Percentiles rank a stretch among this genome's conserved stretches.
These are phyloP conservation scores for Solanum ahanhuiri DNA, from an alignment of 257 asterid genomes.

Conservation along the genomic window DNA sequence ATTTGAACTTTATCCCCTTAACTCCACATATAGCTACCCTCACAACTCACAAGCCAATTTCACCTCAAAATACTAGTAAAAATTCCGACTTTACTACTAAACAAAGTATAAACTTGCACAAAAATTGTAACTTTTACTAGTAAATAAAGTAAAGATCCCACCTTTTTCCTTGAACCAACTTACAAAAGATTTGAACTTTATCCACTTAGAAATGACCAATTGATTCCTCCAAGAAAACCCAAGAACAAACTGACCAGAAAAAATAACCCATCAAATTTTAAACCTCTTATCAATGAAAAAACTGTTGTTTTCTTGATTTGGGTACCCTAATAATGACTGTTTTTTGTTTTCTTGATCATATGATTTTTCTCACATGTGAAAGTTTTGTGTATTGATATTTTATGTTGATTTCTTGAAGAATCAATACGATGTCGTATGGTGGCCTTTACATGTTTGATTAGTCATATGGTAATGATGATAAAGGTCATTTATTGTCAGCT, in stretches of 20 bases:
- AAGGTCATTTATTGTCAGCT: background rate
- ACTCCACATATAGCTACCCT: slow-evolving; percentile 49
- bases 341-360: background rate
- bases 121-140: background rate
- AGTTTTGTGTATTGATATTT: background rate
- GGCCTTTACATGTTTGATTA: background rate
- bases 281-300: background rate
- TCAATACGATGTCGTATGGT: background rate
- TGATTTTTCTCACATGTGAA: background rate
- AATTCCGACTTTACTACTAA: background rate
- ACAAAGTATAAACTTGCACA: background rate
- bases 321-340: background rate
- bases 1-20: background rate
- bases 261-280: background rate
- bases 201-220: background rate
- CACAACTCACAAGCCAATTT: slow-evolving; percentile 44
- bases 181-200: background rate
- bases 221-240: background rate
- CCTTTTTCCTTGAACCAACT: background rate
- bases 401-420: background rate
- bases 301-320: background rate
- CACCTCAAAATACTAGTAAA: slow-evolving; percentile 5
- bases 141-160: background rate
- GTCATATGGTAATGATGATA: background rate
- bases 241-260: background rate